Conservation (phyloP, 2,329 filamentous ascomycete genomes). For the Diaporthe nobilis region DNA sequence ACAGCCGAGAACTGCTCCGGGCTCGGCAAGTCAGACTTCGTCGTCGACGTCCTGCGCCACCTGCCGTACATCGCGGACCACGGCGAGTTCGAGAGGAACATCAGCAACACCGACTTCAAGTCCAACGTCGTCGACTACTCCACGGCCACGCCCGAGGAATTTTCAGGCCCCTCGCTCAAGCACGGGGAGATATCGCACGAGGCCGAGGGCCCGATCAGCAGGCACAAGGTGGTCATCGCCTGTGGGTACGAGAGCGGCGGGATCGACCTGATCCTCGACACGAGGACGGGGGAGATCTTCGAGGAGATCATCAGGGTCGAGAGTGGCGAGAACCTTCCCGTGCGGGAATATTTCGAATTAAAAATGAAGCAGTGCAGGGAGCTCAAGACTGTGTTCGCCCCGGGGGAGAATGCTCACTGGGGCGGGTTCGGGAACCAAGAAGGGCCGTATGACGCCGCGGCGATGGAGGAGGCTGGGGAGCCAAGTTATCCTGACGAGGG, state of each 20-base stretch:
- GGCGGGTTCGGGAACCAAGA: fast-evolving
- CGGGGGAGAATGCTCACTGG: background rate
- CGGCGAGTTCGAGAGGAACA: no score
- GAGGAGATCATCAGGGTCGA: background rate
- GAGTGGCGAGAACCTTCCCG: background rate
- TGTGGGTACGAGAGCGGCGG: background rate
- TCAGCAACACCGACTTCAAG: background rate
- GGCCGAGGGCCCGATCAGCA: background rate
- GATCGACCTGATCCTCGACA: background rate
- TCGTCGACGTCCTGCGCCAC: background rate
- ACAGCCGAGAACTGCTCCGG: background rate
- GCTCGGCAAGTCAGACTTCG: background rate
- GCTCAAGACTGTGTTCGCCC: background rate
- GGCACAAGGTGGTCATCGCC: background rate
- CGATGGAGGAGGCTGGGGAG: background rate
- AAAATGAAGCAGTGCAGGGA: background rate
- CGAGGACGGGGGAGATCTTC: background rate
- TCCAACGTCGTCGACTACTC: background rate
- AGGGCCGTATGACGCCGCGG: background rate
- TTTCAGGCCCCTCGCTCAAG: background rate
- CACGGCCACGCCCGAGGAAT: background rate
- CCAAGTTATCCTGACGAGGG: background rate
- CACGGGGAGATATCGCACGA: background rate
- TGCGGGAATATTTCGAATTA: background rate
- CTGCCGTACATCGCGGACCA: background rate